Conservation (phyloP, 2,329 filamentous ascomycete species). For the Claviceps africana region DNA sequence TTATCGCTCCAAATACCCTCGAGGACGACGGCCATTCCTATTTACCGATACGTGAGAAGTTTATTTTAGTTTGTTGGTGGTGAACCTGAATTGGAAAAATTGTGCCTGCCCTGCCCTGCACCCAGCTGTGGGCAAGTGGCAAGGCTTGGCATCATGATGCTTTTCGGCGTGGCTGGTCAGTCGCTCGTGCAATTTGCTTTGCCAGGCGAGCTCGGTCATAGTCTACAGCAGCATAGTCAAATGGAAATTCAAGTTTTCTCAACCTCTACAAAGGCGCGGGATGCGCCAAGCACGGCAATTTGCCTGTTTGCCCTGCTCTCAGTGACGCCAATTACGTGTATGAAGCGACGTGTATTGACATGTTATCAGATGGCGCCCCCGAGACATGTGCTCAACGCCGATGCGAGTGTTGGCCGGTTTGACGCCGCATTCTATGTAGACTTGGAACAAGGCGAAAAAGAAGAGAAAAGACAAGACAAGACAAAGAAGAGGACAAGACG, state of each 20-base stretch:
- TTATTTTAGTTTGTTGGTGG: conserved; percentile 9
- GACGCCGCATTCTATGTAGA: no score
- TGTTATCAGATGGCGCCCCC: no score
- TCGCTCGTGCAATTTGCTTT: conserved; percentile 17
- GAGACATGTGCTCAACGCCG: no score
- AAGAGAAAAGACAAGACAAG: no score
- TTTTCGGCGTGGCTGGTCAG: conserved; percentile 18
- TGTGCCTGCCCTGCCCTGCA: conserved; percentile 3
- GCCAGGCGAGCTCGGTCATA: conserved; percentile 21
- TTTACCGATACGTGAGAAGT: conserved; percentile 15
- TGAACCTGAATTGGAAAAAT: background rate
- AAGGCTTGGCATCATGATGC: conserved; percentile 10
- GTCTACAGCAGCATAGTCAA: conserved; percentile 15
- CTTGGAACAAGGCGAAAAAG: no score
- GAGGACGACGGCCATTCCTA: conserved; percentile 13
- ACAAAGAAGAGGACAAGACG: no score
- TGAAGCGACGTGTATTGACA: background rate
- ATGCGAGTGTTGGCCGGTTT: no score
- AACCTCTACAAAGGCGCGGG: background rate
- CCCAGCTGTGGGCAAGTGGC: conserved; percentile 3
- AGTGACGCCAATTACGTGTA: background rate
- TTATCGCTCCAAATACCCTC: conserved; percentile 13
- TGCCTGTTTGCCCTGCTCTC: background rate
- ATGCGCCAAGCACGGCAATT: background rate
- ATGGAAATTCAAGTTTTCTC: conserved; percentile 2